Evolutionary conservation across 2,329 filamentous ascomycete species (phyloP).

Genomic region (Nothomitra cinnamomea): DNA sequence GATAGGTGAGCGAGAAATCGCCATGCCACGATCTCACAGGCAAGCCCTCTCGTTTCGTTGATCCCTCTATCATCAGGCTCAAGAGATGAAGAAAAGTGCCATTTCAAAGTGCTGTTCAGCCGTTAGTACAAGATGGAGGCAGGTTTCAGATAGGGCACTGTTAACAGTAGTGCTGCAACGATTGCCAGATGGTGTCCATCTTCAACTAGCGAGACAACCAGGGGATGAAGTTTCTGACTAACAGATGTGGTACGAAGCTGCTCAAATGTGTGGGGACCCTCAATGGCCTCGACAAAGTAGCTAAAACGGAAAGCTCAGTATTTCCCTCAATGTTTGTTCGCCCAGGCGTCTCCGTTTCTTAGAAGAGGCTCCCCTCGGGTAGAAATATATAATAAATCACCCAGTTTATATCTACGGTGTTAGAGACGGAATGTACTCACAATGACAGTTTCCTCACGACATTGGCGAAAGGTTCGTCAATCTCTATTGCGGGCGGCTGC

Average conservation of each 20-base stretch:
- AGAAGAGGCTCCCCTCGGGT: background rate
- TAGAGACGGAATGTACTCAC: conserved; percentile 13
- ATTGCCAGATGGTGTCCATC: conserved; percentile 27
- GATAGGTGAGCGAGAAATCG: conserved; percentile 55
- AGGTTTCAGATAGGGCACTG: conserved; percentile 13
- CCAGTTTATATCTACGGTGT: background rate
- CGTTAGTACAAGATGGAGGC: background rate
- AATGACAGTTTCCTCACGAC: conserved; percentile 24
- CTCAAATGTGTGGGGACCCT: conserved; percentile 27
- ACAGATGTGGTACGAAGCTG: conserved; percentile 24
- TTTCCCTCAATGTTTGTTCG: too few species aligned
- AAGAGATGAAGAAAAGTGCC: conserved; percentile 45
- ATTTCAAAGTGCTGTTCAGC: conserved; percentile 47
- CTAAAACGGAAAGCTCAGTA: conserved; percentile 11
- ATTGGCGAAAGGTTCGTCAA: conserved; percentile 22
- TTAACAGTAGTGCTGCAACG: conserved; percentile 45
- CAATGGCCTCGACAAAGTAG: conserved; percentile 24
- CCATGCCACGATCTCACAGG: conserved; percentile 70
- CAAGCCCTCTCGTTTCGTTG: conserved; percentile 50
- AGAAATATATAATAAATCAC: background rate
- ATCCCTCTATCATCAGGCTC: conserved; percentile 47
- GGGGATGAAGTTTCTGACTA: conserved; percentile 22
- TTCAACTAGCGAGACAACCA: conserved; percentile 23
- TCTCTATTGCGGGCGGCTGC: conserved; percentile 21
- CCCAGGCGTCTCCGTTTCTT: too few species aligned